Evolutionary conservation across 345 rosid genomes (phyloP).

Genomic region (Triadica sebifera): DNA sequence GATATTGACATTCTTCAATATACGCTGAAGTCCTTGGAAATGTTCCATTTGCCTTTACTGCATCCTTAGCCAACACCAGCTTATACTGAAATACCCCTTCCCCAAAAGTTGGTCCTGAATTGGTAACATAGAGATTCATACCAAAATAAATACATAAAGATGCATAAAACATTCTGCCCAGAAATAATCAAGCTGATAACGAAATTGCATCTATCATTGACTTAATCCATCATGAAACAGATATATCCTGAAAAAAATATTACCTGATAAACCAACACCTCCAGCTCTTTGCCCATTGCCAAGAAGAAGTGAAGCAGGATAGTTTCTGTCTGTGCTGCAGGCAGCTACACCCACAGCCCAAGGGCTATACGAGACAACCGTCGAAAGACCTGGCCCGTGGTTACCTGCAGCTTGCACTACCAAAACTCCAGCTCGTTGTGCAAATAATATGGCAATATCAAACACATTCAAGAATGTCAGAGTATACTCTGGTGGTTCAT

Average conservation of each 20-base stretch:
- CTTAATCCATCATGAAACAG: too few species aligned
- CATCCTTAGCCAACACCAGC: constrained; percentile 73
- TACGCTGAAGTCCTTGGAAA: constrained; percentile 47
- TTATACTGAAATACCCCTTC: constrained; percentile 36
- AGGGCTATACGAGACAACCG: constrained; percentile 74
- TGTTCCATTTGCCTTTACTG: constrained; percentile 39
- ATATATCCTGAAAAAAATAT: neutral
- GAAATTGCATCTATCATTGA: too few species aligned
- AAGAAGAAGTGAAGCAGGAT: constrained; percentile 53
- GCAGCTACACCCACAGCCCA: constrained; percentile 72
- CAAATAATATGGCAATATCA: constrained; percentile 55
- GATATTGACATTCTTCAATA: constrained; percentile 73
- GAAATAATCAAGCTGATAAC: too few species aligned
- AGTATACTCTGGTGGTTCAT: constrained; percentile 56
- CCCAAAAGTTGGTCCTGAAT: constrained; percentile 63
- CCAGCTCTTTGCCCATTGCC: constrained; percentile 53
- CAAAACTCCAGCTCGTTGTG: constrained; percentile 70
- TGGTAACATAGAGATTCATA: neutral
- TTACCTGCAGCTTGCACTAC: constrained; percentile 89
- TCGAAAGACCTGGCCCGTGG: constrained; percentile 58
- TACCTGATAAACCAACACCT: constrained; percentile 79
- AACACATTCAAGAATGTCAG: constrained; percentile 59
- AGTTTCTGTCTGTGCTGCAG: constrained; percentile 59
- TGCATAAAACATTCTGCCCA: neutral
- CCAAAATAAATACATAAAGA: neutral